Conservation (phyloP, 257 asterid species). For the Solanum virginianum region DNA sequence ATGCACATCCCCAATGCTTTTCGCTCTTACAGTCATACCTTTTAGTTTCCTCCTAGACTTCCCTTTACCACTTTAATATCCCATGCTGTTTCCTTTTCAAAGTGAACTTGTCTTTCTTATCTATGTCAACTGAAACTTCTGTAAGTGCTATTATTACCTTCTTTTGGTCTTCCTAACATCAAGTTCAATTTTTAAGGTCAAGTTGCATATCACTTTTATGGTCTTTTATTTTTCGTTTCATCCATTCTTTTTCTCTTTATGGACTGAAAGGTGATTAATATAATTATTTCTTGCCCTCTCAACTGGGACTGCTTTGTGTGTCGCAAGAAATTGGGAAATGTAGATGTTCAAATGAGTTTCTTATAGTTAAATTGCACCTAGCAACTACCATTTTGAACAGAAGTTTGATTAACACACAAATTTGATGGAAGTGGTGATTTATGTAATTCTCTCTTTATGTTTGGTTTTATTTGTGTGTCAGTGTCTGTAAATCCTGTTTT, state of each 20-base stretch:
- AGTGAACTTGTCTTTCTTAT: background rate
- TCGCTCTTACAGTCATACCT: background rate
- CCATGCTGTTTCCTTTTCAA: background rate
- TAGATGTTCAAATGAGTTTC: background rate
- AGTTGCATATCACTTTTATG: background rate
- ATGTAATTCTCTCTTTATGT: background rate
- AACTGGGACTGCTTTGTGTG: background rate
- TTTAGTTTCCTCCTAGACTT: background rate
- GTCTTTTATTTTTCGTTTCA: background rate
- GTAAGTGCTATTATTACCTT: background rate
- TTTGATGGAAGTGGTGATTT: background rate
- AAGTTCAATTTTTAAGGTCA: background rate
- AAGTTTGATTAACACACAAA: background rate
- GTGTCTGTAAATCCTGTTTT: background rate
- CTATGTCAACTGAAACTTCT: background rate
- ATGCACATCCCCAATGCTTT: background rate
- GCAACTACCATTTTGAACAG: background rate
- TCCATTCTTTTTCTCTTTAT: background rate
- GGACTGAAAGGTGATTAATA: background rate
- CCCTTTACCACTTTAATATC: background rate
- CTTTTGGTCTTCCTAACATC: background rate
- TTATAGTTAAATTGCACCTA: background rate
- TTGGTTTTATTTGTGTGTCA: slow-evolving; percentile 1
- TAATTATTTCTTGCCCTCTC: background rate
- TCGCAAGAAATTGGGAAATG: background rate